Conservation (phyloP, 2,329 filamentous ascomycete genomes). For the Colletotrichum sp. region DNA sequence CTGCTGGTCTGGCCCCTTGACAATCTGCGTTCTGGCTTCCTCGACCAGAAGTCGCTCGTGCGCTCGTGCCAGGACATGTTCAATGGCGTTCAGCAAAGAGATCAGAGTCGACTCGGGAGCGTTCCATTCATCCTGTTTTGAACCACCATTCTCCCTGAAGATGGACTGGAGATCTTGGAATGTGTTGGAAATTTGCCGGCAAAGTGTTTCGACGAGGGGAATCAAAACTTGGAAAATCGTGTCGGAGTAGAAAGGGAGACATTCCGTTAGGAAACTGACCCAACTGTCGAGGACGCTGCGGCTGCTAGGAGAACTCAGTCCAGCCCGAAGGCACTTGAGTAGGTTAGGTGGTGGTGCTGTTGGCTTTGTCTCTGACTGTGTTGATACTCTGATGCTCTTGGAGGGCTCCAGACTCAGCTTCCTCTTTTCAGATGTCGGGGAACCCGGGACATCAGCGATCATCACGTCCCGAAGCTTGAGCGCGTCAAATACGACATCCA, state of each 20-base stretch:
- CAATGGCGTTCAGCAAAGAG: slow-evolving; percentile 88
- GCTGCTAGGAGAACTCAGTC: slow-evolving; percentile 76
- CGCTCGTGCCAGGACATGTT: slow-evolving; percentile 85
- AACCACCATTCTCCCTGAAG: slow-evolving; percentile 50
- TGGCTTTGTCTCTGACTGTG: slow-evolving; percentile 33
- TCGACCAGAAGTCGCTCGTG: slow-evolving; percentile 83
- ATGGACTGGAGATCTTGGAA: slow-evolving; percentile 74
- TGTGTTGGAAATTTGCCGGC: slow-evolving; percentile 73
- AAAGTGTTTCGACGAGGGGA: slow-evolving; percentile 89
- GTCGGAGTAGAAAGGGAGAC: slow-evolving; percentile 82
- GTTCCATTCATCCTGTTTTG: slow-evolving; percentile 28
- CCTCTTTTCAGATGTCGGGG: slow-evolving; percentile 54
- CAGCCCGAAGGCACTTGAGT: slow-evolving; percentile 84
- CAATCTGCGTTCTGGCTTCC: slow-evolving; percentile 70
- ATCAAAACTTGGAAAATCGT: slow-evolving; percentile 90
- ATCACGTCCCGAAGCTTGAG: slow-evolving; percentile 67
- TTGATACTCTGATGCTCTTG: slow-evolving; percentile 43
- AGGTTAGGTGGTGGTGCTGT: slow-evolving; percentile 70
- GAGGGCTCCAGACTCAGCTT: slow-evolving; percentile 45
- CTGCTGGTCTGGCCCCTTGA: slow-evolving; percentile 81
- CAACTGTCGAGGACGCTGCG: slow-evolving; percentile 87
- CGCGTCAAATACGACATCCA: slow-evolving; percentile 78
- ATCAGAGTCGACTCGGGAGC: slow-evolving; percentile 77
- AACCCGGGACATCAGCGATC: slow-evolving; percentile 43
- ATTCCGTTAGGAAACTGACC: slow-evolving; percentile 84